Evolutionary conservation across 2,329 filamentous ascomycete genomes (phyloP).

Genomic region (Trichocomaceae sp.): DNA sequence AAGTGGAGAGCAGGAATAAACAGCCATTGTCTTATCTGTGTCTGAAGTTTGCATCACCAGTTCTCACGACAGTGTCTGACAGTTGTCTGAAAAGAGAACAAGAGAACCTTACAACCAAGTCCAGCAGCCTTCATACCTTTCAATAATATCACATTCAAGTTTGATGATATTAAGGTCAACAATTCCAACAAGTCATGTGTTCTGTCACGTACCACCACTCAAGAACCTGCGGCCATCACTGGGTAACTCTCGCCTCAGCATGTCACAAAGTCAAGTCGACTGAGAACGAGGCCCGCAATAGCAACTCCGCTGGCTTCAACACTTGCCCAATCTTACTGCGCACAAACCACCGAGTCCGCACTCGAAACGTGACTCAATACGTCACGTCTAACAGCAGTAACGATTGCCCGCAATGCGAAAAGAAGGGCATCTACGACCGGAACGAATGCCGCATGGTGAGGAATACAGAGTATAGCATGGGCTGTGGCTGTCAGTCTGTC

Average conservation of each 20-base stretch:
- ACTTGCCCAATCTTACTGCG: neutral
- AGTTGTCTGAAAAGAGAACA: neutral
- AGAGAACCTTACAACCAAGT: neutral
- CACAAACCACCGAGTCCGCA: neutral
- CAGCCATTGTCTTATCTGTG: neutral
- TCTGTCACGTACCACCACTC: neutral
- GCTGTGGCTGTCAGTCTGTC: neutral
- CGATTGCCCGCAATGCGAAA: neutral
- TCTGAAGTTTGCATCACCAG: neutral
- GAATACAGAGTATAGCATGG: neutral
- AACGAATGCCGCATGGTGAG: neutral
- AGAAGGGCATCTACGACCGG: neutral
- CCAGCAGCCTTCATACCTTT: neutral
- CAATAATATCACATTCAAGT: neutral
- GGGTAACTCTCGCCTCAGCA: constrained; percentile 1
- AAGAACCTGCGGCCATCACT: neutral
- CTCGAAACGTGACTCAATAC: neutral
- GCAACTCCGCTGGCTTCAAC: neutral
- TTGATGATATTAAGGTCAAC: neutral
- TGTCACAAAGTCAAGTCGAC: neutral
- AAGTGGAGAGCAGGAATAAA: constrained; percentile 9
- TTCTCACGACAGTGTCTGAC: neutral
- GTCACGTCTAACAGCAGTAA: neutral
- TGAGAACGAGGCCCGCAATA: neutral
- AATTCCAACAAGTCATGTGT: neutral